Percentiles rank a stretch among this genome's conserved stretches.
Conservation (phyloP, 495 filamentous ascomycete species). For the Penicillium arizonense region DNA sequence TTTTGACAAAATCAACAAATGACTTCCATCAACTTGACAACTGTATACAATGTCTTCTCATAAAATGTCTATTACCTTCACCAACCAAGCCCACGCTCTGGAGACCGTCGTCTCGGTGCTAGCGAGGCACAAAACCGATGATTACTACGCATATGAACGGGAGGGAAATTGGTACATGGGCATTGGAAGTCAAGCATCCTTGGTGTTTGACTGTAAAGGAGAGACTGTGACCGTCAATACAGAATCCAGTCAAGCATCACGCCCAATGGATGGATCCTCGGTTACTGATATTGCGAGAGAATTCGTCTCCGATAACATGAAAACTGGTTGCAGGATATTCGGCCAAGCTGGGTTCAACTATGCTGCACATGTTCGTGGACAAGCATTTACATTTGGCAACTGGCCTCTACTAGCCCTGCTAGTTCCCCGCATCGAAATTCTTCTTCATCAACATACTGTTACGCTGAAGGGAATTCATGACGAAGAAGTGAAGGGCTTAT, state of each 20-base stretch:
- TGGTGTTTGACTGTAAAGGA: constrained; percentile 10
- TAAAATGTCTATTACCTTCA: too few relatives aligned
- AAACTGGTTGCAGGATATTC: constrained; percentile 4
- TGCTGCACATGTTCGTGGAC: constrained; percentile 8
- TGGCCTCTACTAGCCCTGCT: constrained; percentile 16
- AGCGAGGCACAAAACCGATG: not conserved
- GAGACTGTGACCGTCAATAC: not conserved
- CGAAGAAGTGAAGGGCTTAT: constrained; percentile 1
- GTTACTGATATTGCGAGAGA: constrained; percentile 5
- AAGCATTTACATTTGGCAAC: constrained; percentile 3
- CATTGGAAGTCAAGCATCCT: constrained; percentile 10
- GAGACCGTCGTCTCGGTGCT: constrained; percentile 3
- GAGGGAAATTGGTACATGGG: constrained; percentile 10
- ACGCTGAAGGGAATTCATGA: constrained; percentile 6
- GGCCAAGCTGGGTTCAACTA: constrained; percentile 19
- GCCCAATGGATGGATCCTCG: not conserved
- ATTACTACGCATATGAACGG: constrained; percentile 16
- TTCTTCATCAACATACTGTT: not conserved
- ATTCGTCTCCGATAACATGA: constrained; percentile 4
- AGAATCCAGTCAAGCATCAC: not conserved
- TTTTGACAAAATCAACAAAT: too few relatives aligned
- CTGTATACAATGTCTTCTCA: too few relatives aligned
- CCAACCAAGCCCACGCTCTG: not conserved
- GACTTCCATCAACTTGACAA: too few relatives aligned
- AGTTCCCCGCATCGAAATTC: constrained; percentile 7